These are phyloP conservation scores for Lepraria neglecta DNA, from an alignment of 495 filamentous ascomycete species.

Conservation along the genomic window DNA sequence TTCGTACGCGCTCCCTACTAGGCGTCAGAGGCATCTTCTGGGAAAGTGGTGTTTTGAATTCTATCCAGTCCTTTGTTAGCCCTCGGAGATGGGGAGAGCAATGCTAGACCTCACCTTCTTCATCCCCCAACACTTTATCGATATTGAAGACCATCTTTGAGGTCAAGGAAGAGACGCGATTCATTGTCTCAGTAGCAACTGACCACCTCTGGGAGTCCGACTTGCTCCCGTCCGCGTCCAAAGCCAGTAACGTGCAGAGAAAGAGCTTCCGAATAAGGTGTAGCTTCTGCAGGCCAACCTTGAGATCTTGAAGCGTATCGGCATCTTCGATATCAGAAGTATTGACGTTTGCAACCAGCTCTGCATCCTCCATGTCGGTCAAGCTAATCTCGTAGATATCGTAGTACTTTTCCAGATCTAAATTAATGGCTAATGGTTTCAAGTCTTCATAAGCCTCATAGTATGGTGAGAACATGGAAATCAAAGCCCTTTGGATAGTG, in stretches of 20 bases:
- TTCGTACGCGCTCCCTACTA: constrained; percentile 69
- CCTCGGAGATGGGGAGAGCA: constrained; percentile 23
- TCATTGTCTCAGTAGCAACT: constrained; percentile 68
- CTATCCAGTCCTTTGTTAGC: constrained; percentile 32
- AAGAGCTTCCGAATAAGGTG: constrained; percentile 75
- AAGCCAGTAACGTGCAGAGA: constrained; percentile 76
- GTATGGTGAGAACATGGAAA: constrained; percentile 61
- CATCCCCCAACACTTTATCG: constrained; percentile 65
- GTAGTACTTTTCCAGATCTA: constrained; percentile 80
- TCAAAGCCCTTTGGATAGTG: constrained; percentile 60
- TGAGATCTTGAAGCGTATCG: constrained; percentile 73
- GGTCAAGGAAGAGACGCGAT: constrained; percentile 52
- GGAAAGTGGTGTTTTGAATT: constrained; percentile 52
- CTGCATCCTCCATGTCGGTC: constrained; percentile 64
- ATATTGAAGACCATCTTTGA: constrained; percentile 51
- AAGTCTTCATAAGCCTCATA: constrained; percentile 59
- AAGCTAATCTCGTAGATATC: constrained; percentile 87
- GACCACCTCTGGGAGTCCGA: constrained; percentile 76
- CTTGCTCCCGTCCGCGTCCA: constrained; percentile 78
- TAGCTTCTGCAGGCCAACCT: constrained; percentile 69
- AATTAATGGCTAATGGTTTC: constrained; percentile 64
- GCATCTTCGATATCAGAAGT: constrained; percentile 62
- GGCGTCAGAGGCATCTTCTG: constrained; percentile 66
- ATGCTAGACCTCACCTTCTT: constrained; percentile 59
- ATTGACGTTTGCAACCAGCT: constrained; percentile 42